phyloP scores from a whole-genome alignment of 2,329 filamentous ascomycete species.

The Cladosporium sp. region DNA sequence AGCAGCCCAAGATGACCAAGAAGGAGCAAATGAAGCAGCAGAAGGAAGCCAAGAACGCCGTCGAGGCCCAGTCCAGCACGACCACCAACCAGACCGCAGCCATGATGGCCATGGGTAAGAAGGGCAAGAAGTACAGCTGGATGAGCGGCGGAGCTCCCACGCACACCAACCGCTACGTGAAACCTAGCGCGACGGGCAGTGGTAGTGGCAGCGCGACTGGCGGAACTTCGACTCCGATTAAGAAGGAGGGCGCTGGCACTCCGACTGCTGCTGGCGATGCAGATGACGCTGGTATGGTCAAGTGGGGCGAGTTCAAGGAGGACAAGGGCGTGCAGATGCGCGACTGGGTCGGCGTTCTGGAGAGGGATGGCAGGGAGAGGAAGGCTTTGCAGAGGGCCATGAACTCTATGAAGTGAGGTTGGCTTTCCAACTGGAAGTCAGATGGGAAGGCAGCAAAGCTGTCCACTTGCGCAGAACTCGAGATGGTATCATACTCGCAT shows the following conservation, averaged over 20 bases:
- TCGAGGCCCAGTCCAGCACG: constrained; percentile 49
- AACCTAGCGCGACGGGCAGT: constrained; percentile 18
- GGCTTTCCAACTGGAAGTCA: too few species aligned
- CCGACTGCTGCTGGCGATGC: constrained; percentile 14
- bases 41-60: constrained; percentile 57
- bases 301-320: constrained; percentile 53
- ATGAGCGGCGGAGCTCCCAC: constrained; percentile 52
- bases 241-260: constrained; percentile 7
- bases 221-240: constrained; percentile 22
- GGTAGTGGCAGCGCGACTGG: constrained; percentile 13
- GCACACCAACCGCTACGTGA: constrained; percentile 44
- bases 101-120: constrained; percentile 64
- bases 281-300: constrained; percentile 18
- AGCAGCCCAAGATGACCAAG: constrained; percentile 70
- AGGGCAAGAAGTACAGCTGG: constrained; percentile 68
- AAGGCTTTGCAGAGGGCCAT: constrained; percentile 56
- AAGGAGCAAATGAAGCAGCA: constrained; percentile 78
- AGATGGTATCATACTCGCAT: too few species aligned
- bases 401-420: constrained; percentile 6
- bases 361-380: constrained; percentile 68
- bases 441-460: too few species aligned
- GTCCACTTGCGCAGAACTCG: too few species aligned
- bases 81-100: constrained; percentile 80
- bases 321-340: constrained; percentile 77
- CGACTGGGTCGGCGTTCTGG: constrained; percentile 75